Percentiles rank a stretch among this genome's conserved stretches.
Evolutionary conservation across 108 stramenopile species (phyloP).

Genomic region (Fragilaria radians): DNA sequence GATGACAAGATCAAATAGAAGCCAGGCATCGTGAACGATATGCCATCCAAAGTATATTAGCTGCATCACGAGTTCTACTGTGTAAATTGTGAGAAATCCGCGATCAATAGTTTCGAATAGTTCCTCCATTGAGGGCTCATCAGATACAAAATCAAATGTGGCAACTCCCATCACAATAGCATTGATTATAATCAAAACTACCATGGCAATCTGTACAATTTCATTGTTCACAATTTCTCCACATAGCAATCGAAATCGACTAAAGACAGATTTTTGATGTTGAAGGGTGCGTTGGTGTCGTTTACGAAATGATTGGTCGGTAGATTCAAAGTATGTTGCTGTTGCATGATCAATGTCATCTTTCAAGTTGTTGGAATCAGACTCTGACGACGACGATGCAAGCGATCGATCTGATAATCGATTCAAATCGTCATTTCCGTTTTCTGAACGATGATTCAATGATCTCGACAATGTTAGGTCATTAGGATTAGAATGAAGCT

Average conservation of each 20-base stretch:
- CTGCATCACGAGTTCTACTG: conserved; percentile 54
- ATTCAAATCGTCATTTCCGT: too few species aligned
- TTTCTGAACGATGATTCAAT: too few species aligned
- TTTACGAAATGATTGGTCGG: conserved; percentile 1
- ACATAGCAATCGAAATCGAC: conserved; percentile 3
- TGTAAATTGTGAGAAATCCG: conserved; percentile 49
- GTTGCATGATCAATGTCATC: too few species aligned
- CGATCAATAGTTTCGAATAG: conserved; percentile 32
- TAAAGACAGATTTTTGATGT: neutral
- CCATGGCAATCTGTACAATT: conserved; percentile 36
- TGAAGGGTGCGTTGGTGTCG: neutral
- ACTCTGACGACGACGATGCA: too few species aligned
- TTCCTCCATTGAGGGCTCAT: conserved; percentile 26
- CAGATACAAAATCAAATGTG: conserved; percentile 59
- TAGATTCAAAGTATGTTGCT: too few species aligned
- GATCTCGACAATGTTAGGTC: too few species aligned
- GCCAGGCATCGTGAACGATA: conserved; percentile 51
- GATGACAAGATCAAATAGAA: conserved; percentile 59
- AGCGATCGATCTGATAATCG: too few species aligned
- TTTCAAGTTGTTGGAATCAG: too few species aligned
- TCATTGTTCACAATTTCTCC: conserved; percentile 47
- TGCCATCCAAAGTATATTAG: conserved; percentile 38
- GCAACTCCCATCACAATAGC: conserved; percentile 63
- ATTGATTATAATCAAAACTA: conserved; percentile 54
- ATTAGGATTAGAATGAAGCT: too few species aligned